A percentile compares a stretch with the other conserved stretches of the same genome.
Evolutionary conservation across 371 early-diverging fungal species (phyloP).

Genomic region (Encephalitozoon cuniculi): DNA sequence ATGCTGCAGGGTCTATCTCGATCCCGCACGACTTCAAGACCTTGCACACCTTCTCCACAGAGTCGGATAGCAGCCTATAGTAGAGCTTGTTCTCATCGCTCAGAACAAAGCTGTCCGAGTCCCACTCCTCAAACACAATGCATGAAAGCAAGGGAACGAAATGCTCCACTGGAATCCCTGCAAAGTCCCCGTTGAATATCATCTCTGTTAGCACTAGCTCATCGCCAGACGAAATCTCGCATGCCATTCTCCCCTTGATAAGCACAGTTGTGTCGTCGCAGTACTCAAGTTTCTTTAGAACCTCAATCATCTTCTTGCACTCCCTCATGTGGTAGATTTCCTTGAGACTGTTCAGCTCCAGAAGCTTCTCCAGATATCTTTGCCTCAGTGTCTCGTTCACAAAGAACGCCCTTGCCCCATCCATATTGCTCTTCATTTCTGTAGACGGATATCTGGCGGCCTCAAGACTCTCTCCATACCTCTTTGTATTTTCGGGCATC

Average conservation of each 20-base stretch:
- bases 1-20: slow-evolving; percentile 65
- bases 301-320: slow-evolving; percentile 60
- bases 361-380: slow-evolving; percentile 10
- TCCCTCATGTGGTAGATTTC: slow-evolving; percentile 60
- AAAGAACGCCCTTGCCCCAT: background rate
- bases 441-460: background rate
- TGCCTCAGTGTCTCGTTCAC: slow-evolving; percentile 9
- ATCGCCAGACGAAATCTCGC: slow-evolving; percentile 92
- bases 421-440: background rate
- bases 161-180: slow-evolving; percentile 76
- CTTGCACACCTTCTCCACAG: slow-evolving; percentile 73
- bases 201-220: slow-evolving; percentile 93
- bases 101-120: slow-evolving; percentile 54
- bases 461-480: background rate
- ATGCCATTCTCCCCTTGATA: slow-evolving; percentile 96
- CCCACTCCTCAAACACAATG: slow-evolving; percentile 79
- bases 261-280: slow-evolving; percentile 58
- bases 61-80: slow-evolving; percentile 71
- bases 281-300: slow-evolving; percentile 57
- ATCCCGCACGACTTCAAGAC: slow-evolving; percentile 78
- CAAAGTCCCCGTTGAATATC: slow-evolving; percentile 92
- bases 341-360: slow-evolving; percentile 29
- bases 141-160: slow-evolving; percentile 80
- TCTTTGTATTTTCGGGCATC: background rate
- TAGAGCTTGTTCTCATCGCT: slow-evolving; percentile 71